Evolutionary conservation across 2,329 filamentous ascomycete species (phyloP).

Genomic region (Calonectria pseudoreteaudii): DNA sequence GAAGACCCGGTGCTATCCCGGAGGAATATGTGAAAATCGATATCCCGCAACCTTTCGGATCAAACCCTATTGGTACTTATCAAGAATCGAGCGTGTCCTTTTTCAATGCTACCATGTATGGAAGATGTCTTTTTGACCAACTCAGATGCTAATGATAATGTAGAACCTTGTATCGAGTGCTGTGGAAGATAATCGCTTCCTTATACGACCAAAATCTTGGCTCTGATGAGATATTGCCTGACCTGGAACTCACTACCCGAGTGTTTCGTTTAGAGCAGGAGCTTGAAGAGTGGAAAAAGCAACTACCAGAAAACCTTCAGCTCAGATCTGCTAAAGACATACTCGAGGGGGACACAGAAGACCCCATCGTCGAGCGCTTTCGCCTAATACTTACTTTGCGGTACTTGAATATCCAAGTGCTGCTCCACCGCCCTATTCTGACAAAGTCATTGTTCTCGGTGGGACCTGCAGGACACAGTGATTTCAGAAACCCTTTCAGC

Average conservation of each 20-base stretch:
- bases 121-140: fast-evolving
- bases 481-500: slow-evolving; percentile 1
- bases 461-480: not conserved
- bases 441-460: not conserved
- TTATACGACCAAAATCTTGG: slow-evolving; percentile 32
- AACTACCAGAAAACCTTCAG: not conserved
- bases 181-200: slow-evolving; percentile 22
- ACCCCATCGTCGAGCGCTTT: slow-evolving; percentile 46
- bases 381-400: slow-evolving; percentile 53
- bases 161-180: slow-evolving; percentile 24
- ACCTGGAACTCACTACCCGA: slow-evolving; percentile 15
- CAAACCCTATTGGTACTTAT: not conserved
- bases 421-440: slow-evolving; percentile 45
- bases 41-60: not conserved
- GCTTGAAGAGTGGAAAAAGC: slow-evolving; percentile 26
- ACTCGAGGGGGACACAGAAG: not conserved
- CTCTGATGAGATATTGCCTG: slow-evolving; percentile 18
- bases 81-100: slow-evolving; percentile 24
- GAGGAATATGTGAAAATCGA: slow-evolving; percentile 30
- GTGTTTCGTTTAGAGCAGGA: slow-evolving; percentile 31
- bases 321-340: not conserved
- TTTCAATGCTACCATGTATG: slow-evolving; percentile 28
- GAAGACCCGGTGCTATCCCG: slow-evolving; percentile 28
- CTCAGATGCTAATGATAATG: not conserved
- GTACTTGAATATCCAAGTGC: slow-evolving; percentile 48